phyloP scores from a whole-genome alignment of 2,329 filamentous ascomycete species.

The Penicillium sp. region DNA sequence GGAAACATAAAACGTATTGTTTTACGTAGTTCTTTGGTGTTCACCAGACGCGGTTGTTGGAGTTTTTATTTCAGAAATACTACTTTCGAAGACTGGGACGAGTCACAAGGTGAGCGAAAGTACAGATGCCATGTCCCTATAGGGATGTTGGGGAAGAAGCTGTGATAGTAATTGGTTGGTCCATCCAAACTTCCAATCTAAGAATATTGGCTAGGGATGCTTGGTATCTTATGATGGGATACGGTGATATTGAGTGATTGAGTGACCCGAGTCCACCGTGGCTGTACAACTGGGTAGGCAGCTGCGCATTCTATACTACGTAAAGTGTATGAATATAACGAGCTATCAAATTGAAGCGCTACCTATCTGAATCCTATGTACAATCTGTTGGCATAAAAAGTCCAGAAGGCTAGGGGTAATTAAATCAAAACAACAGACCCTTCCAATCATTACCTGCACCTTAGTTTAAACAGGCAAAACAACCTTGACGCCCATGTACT shows the following conservation, averaged over 20 bases:
- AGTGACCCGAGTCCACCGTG: neutral
- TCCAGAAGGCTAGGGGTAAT: neutral
- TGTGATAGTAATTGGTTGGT: neutral
- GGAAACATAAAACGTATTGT: neutral
- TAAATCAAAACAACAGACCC: neutral
- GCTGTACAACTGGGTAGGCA: neutral
- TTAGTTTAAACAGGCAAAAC: slow-evolving; percentile 41
- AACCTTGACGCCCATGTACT: slow-evolving; percentile 50
- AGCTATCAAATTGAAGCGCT: neutral
- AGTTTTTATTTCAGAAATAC: neutral
- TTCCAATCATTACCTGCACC: neutral
- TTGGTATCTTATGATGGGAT: neutral
- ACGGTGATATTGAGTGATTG: no score
- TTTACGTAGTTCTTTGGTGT: neutral
- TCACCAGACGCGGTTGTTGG: neutral
- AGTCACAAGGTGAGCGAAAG: no score
- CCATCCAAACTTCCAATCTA: neutral
- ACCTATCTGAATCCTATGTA: neutral
- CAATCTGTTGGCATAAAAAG: neutral
- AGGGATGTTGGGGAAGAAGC: neutral
- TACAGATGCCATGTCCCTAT: neutral
- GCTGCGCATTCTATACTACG: neutral
- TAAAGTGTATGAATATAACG: neutral
- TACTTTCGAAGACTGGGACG: no score
- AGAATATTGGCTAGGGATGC: neutral